Evolutionary conservation across 2,329 filamentous ascomycete genomes (phyloP), one percentile per base, ranked within the genome.

Genomic region (Juglanconis oblonga): DNA sequence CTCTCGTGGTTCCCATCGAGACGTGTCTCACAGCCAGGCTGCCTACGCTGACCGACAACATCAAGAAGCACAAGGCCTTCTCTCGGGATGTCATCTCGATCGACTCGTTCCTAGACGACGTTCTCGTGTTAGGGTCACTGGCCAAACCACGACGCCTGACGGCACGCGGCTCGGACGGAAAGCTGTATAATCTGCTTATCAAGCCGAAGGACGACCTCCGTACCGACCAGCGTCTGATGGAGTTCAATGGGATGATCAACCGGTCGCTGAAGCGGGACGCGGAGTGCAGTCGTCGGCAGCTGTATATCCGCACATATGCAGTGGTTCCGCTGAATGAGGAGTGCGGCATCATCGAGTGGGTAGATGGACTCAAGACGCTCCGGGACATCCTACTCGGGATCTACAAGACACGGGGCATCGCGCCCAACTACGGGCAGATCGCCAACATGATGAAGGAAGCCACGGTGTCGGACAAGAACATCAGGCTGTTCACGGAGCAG

Each of bases 231-330:
- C 91, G 95, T 55, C 86, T 99, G 24, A 99, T 99, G 93, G 96
- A 99, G 71, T 99, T 99, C 80, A 99, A 98, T 72, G 87, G 89
- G 50, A 95, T 98, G 85, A 98, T 99, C 78, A 99, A 99, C 72
- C 85, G 95, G 61, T 92, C 94, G 3, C 77, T 99, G 59, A 97
- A 97, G 71, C 87, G 90, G 63, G 93, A 98, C 69, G 88, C 93
- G 2, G 93, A 97, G 71, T 91, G 92, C 14, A 96, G 91, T 73
- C 90, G 91, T 72, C 86, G 95, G 14, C 90, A 95, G 65, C 82
- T 99, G 58, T 96, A 96, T 72, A 97, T 99, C 74, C 92, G 93
- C 70, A 99, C 95, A 0, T 99, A 99, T 68, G 92, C 92, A 6
- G 96, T 99, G 11, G 97, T 94, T 4, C 96, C 95, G 1, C 79